Base-by-base conservation (phyloP, 257 asterid genomes). In the Nicotiana paniculata region DNA sequence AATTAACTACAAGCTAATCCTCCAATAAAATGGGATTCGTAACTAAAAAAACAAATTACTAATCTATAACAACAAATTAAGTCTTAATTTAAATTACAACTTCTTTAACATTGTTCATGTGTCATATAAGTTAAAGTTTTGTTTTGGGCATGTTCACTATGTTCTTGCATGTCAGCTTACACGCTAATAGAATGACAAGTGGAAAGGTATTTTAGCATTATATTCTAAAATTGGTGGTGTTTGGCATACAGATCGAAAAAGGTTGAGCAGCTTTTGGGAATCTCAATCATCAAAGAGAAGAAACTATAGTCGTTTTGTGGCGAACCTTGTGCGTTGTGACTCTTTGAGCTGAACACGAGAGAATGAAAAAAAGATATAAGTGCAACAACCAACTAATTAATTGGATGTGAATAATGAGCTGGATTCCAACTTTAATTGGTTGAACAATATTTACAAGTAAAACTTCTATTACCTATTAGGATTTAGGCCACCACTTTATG, bases 261-360 rank as follows among this genome's bases (percentile, higher is more conserved):
- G 88, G 86, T 85, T 87, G 85, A 85, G 83, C 85, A 85, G 81
- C 83, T 85, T 85, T 85, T 83, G 65, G 83, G 90, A 90, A 89
- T 90, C 88, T 90, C 92, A 91, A 21, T 92, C 91, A 93, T 92
- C 85, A 86, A 81, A 82, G 21, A 46, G 68, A 82, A 86, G 95
- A 92, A 89, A 86, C 26, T 5, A 37, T 81, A 80, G 77, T 51
- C 79, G 70, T 80, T 87, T 83, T 84, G 93, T 92, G 97, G 97
- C 95, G 97, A 92, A 91, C 94, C 97, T 92, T 87, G 85, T 85
- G 89, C 81, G 85, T 83, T 86, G 85, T 85, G 88, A 82, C 91
- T 86, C 88, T 90, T 26, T 68, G 46, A 80, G 79, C 82, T 83
- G 84, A 82, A 85, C 86, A 82, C 90, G 75, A 85, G 87, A 83